Evolutionary conservation across 768 basidiomycete species (phyloP).

Genomic region (Boletus vermiculosoides): DNA sequence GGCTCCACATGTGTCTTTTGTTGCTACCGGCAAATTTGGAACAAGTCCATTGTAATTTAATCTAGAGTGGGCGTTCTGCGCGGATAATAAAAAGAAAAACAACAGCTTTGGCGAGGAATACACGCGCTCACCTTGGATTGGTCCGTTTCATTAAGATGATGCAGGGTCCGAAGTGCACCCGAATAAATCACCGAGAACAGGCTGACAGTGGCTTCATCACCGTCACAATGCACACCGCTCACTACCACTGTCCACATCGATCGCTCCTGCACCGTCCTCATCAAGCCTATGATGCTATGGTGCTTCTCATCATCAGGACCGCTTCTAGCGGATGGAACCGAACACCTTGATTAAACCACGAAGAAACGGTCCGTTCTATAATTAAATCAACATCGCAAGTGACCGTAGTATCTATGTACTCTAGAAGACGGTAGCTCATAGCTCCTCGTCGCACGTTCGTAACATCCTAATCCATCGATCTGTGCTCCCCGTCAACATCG

Average conservation of each 20-base stretch:
- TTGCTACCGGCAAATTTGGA: conserved; percentile 9
- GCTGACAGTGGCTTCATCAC: conserved; percentile 12
- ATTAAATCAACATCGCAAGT: conserved; percentile 1
- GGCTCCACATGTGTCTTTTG: not conserved
- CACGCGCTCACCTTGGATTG: not conserved
- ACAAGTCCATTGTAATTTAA: not conserved
- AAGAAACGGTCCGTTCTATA: not conserved
- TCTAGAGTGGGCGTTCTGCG: not conserved
- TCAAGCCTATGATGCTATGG: no score
- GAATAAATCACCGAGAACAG: not conserved
- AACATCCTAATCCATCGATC: not conserved
- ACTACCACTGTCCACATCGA: not conserved
- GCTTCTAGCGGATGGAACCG: not conserved
- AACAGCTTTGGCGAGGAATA: not conserved
- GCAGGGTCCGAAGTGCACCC: not conserved
- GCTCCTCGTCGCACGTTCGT: conserved; percentile 8
- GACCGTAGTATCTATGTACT: not conserved
- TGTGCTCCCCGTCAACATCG: not conserved
- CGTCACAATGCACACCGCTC: conserved; percentile 4
- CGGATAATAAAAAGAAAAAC: not conserved
- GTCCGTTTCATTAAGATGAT: not conserved
- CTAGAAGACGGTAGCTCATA: not conserved
- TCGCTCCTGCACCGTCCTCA: not conserved
- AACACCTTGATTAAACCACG: not conserved
- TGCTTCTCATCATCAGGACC: not conserved